Conservation (phyloP, 2,329 filamentous ascomycete genomes). For the Chrysosphaeria jannelii region DNA sequence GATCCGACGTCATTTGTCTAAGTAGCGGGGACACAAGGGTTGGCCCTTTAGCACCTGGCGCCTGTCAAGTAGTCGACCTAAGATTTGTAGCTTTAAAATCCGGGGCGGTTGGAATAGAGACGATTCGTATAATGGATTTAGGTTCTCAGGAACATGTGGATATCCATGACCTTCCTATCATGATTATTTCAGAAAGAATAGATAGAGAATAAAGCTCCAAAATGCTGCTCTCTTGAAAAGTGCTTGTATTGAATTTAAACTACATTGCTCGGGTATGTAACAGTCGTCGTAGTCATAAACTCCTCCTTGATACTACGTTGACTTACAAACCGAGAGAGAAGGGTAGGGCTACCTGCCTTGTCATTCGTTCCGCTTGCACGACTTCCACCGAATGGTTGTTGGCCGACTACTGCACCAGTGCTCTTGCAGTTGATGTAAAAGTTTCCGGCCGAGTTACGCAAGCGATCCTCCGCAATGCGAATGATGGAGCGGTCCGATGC, state of each 20-base stretch:
- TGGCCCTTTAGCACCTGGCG: constrained; percentile 38
- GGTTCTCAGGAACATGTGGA: constrained; percentile 48
- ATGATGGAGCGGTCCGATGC: constrained; percentile 16
- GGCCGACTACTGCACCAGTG: constrained; percentile 22
- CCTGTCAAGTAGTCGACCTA: constrained; percentile 44
- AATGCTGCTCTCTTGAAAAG: too few relatives aligned
- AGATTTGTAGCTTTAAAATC: constrained; percentile 36
- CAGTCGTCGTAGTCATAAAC: constrained; percentile 29
- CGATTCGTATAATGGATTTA: constrained; percentile 42
- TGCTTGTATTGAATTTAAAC: too few relatives aligned
- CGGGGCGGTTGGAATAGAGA: constrained; percentile 41
- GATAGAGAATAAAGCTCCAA: constrained; percentile 1
- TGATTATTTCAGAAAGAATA: constrained; percentile 19
- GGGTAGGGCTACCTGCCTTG: constrained; percentile 20
- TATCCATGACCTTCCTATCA: constrained; percentile 40
- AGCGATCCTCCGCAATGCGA: constrained; percentile 17
- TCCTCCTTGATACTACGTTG: constrained; percentile 33
- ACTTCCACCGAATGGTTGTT: constrained; percentile 23
- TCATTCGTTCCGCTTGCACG: constrained; percentile 23
- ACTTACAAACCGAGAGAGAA: constrained; percentile 19
- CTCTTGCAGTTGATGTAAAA: constrained; percentile 28
- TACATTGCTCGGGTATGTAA: constrained; percentile 45
- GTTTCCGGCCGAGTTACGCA: constrained; percentile 24
- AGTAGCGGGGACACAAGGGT: constrained; percentile 42
- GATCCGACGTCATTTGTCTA: constrained; percentile 39